Evolutionary conservation across 345 rosid genomes (phyloP).

Genomic region (Leavenworthia alabamica): DNA sequence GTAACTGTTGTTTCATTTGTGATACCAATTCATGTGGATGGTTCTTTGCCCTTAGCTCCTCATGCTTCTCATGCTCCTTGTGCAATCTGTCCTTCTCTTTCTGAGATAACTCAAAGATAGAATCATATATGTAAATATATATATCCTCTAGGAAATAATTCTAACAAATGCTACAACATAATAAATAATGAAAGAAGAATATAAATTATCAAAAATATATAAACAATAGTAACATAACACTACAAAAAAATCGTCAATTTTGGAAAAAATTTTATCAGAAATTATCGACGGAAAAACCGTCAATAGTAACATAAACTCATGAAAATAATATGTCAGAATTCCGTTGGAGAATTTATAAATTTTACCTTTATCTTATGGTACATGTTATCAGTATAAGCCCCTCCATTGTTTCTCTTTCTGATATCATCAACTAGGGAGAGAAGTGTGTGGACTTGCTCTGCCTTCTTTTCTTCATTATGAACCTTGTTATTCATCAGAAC

Average conservation of each 20-base stretch:
- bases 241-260: too few species aligned
- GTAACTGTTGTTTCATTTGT: neutral
- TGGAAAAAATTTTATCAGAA: too few species aligned
- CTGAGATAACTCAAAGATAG: neutral
- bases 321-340: too few species aligned
- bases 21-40: neutral
- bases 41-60: neutral
- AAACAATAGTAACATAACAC: too few species aligned
- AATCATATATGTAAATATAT: neutral
- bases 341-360: too few species aligned
- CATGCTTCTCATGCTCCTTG: neutral
- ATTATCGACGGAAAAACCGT: too few species aligned
- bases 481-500: slow-evolving; percentile 71
- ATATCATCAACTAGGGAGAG: slow-evolving; percentile 47
- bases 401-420: slow-evolving; percentile 41
- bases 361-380: neutral
- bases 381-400: slow-evolving; percentile 37
- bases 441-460: slow-evolving; percentile 47
- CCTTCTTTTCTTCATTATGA: slow-evolving; percentile 43
- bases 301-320: too few species aligned
- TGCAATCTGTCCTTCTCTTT: neutral
- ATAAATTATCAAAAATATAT: too few species aligned
- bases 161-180: too few species aligned
- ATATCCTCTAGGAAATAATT: neutral
- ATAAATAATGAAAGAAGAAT: too few species aligned